Evolutionary conservation across 441 rosid species (phyloP).

Genomic region (Hura crepitans): DNA sequence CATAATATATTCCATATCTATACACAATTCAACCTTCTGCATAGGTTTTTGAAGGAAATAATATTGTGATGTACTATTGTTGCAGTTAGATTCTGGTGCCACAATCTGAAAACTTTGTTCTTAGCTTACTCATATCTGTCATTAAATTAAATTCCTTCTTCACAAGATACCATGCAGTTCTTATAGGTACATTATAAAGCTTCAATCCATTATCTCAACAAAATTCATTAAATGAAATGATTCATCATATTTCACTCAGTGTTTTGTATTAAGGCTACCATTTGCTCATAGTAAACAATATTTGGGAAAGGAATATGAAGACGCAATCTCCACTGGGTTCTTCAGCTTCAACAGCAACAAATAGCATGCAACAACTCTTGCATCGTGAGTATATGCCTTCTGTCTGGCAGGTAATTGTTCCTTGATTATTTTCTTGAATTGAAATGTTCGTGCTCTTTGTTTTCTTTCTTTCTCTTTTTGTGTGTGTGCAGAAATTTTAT

Average conservation of each 20-base stretch:
- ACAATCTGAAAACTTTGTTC: background rate
- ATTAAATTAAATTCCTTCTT: background rate
- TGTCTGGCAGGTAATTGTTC: constrained; percentile 69
- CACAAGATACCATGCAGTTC: background rate
- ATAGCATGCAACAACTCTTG: constrained; percentile 31
- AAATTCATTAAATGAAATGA: background rate
- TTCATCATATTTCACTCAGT: background rate
- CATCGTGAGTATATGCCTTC: constrained; percentile 82
- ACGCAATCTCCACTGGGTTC: constrained; percentile 31
- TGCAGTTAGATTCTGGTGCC: background rate
- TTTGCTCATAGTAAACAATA: background rate
- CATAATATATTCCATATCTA: background rate
- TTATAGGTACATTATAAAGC: background rate
- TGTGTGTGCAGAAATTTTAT: background rate
- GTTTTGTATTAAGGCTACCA: background rate
- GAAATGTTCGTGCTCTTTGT: background rate
- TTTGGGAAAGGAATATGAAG: constrained; percentile 32
- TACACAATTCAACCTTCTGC: background rate
- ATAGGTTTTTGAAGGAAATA: background rate
- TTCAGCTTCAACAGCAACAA: constrained; percentile 28
- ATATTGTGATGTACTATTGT: background rate
- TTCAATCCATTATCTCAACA: background rate
- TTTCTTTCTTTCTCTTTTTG: background rate
- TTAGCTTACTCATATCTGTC: background rate
- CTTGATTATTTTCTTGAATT: constrained; percentile 13